These are phyloP conservation scores for Kockiozyma suomiensis DNA, from an alignment of 805 yeast genomes.

Conservation along the genomic window DNA sequence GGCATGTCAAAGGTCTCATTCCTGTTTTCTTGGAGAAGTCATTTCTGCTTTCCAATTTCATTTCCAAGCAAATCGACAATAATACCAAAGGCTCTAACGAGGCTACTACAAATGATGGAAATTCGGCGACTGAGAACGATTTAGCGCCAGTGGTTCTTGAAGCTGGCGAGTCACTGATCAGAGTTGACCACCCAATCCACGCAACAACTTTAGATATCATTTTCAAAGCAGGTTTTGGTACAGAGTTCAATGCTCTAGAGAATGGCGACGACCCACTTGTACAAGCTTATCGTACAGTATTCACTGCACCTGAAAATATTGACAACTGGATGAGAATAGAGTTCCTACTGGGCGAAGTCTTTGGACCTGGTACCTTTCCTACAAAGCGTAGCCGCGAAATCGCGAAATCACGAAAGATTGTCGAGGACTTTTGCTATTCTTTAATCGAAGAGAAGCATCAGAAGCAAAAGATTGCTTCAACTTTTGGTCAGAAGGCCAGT, in stretches of 20 bases:
- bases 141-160: not conserved
- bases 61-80: conserved; percentile 8
- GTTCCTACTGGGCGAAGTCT: not conserved
- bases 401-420: not conserved
- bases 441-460: conserved; percentile 22
- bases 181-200: conserved; percentile 14
- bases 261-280: conserved; percentile 16
- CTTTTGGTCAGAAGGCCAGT: conserved; percentile 12
- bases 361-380: conserved; percentile 12
- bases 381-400: conserved; percentile 12
- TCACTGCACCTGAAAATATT: not conserved
- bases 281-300: conserved; percentile 20
- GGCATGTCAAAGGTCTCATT: conserved; percentile 24
- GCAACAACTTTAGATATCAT: conserved; percentile 28
- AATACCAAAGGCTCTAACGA: not conserved
- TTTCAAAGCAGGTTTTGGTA: conserved; percentile 28
- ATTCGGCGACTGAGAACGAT: not conserved
- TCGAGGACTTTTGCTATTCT: conserved; percentile 10
- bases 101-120: not conserved
- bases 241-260: conserved; percentile 21
- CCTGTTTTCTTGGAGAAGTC: conserved; percentile 23
- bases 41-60: not conserved
- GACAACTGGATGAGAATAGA: not conserved
- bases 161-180: conserved; percentile 8
- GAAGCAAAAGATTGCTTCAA: conserved; percentile 23